Conservation (phyloP, 1,284 basidiomycete species). For the Limonomyces culmigenus region DNA sequence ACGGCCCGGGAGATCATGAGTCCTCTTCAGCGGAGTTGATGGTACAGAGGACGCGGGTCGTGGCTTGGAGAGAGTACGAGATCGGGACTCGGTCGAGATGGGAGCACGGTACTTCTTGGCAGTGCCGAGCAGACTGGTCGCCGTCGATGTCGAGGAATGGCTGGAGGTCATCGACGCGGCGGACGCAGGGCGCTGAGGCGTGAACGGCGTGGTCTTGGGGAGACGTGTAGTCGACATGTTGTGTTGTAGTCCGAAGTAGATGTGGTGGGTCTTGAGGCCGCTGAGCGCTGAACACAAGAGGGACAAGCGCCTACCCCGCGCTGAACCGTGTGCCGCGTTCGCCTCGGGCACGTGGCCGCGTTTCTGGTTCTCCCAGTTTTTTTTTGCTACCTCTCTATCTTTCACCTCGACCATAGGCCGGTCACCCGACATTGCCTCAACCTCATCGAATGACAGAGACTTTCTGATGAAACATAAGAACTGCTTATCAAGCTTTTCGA, state of each 20-base stretch:
- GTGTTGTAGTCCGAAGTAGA: neutral
- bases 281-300: neutral
- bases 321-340: no score
- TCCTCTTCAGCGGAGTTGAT: conserved; percentile 31
- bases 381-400: no score
- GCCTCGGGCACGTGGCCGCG: no score
- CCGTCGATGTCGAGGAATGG: conserved; percentile 12
- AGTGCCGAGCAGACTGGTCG: conserved; percentile 26
- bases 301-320: no score
- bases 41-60: conserved; percentile 27
- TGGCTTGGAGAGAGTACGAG: conserved; percentile 21
- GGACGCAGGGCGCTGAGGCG: neutral
- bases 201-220: neutral
- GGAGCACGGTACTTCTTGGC: conserved; percentile 54
- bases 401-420: no score
- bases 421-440: no score
- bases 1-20: conserved; percentile 12
- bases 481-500: no score
- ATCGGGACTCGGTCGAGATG: conserved; percentile 39
- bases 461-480: no score
- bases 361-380: no score
- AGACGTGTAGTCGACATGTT: neutral
- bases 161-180: neutral
- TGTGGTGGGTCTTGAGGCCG: neutral
- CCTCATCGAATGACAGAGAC: no score